Percentiles rank a stretch among this genome's conserved stretches.
Evolutionary conservation across 495 filamentous ascomycete genomes (phyloP).

Genomic region (Aspergillus indologenus): DNA sequence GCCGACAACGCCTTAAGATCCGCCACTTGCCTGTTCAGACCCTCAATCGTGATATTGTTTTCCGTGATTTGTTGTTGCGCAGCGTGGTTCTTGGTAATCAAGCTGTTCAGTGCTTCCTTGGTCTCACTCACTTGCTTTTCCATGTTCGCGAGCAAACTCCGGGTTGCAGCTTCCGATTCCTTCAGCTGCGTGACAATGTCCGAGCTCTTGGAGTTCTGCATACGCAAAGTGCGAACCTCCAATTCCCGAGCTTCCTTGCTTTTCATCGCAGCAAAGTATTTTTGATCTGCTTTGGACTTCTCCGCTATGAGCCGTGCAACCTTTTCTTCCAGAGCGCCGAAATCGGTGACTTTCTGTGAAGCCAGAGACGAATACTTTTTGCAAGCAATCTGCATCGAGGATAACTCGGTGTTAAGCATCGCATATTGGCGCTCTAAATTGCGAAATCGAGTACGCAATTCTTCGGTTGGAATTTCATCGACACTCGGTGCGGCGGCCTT

Average conservation of each 20-base stretch:
- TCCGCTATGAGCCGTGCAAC: slow-evolving; percentile 72
- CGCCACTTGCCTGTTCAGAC: slow-evolving; percentile 68
- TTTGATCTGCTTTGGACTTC: slow-evolving; percentile 94
- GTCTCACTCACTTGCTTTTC: slow-evolving; percentile 87
- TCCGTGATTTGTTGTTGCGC: slow-evolving; percentile 70
- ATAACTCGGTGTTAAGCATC: slow-evolving; percentile 80
- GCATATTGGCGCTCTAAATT: slow-evolving; percentile 74
- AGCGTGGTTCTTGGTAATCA: slow-evolving; percentile 65
- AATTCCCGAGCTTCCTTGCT: slow-evolving; percentile 76
- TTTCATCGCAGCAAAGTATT: slow-evolving; percentile 94
- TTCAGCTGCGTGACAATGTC: slow-evolving; percentile 93
- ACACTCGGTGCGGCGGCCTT: slow-evolving; percentile 40
- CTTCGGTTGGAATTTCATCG: slow-evolving; percentile 53
- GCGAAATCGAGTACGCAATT: slow-evolving; percentile 68
- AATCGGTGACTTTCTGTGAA: slow-evolving; percentile 80
- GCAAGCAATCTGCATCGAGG: slow-evolving; percentile 80
- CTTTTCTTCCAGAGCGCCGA: slow-evolving; percentile 72
- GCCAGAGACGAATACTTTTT: slow-evolving; percentile 80
- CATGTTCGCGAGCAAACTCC: slow-evolving; percentile 67
- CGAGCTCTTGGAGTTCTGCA: slow-evolving; percentile 83
- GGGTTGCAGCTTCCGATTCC: slow-evolving; percentile 67
- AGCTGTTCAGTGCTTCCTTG: slow-evolving; percentile 65
- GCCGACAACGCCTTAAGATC: slow-evolving; percentile 70
- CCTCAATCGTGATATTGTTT: slow-evolving; percentile 61
- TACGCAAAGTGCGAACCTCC: slow-evolving; percentile 72